These are phyloP conservation scores for Colletotrichum magnum DNA, from an alignment of 2,329 filamentous ascomycete genomes.

Conservation along the genomic window DNA sequence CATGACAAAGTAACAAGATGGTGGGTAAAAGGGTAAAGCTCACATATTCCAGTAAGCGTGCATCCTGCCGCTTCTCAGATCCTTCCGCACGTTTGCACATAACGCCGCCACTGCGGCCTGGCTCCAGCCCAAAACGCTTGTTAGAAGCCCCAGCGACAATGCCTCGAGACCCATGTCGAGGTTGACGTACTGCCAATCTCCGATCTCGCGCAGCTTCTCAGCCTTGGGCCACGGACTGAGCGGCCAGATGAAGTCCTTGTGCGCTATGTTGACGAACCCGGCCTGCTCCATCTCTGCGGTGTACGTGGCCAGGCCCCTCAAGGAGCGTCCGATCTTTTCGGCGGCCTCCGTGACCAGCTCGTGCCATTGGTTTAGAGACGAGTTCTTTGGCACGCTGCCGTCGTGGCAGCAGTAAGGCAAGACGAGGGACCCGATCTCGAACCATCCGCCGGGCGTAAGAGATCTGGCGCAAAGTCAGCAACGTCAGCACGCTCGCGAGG, in stretches of 20 bases:
- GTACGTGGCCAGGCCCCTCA: slow-evolving; percentile 46
- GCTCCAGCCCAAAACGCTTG: slow-evolving; percentile 53
- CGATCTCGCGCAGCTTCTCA: slow-evolving; percentile 32
- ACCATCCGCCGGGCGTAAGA: slow-evolving; percentile 50
- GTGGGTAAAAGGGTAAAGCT: background rate
- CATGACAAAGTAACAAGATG: background rate
- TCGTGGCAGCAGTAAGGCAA: slow-evolving; percentile 49
- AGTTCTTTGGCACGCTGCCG: slow-evolving; percentile 47
- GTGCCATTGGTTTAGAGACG: slow-evolving; percentile 47
- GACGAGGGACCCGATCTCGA: slow-evolving; percentile 48
- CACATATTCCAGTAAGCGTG: slow-evolving; percentile 45
- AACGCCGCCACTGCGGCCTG: slow-evolving; percentile 46
- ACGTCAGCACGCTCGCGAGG: background rate
- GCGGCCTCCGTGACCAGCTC: slow-evolving; percentile 49
- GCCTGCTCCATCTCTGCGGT: slow-evolving; percentile 39
- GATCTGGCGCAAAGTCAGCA: slow-evolving; percentile 18
- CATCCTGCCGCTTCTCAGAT: slow-evolving; percentile 44
- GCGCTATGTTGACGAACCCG: slow-evolving; percentile 24
- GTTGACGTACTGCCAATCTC: slow-evolving; percentile 44
- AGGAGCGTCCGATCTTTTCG: slow-evolving; percentile 47
- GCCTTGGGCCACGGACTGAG: slow-evolving; percentile 43
- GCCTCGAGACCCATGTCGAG: slow-evolving; percentile 50
- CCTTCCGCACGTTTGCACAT: slow-evolving; percentile 42
- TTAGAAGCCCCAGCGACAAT: slow-evolving; percentile 53
- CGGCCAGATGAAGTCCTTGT: slow-evolving; percentile 28